These are phyloP conservation scores for Trypanosoma avium DNA, from an alignment of 208 protist species.

Conservation along the genomic window DNA sequence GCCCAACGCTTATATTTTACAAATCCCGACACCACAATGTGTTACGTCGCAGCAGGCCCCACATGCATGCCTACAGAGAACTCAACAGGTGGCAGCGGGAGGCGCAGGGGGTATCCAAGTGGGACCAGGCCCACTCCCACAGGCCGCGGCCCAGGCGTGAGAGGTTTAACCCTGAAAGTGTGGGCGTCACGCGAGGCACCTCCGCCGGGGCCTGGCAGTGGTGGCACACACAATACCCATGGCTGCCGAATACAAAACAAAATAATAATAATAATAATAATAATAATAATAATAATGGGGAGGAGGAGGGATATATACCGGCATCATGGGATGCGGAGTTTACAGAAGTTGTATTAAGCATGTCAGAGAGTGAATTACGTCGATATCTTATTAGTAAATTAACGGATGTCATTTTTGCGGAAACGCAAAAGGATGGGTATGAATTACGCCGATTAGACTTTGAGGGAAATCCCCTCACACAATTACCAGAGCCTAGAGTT, in stretches of 20 bases:
- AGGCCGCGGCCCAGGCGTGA: slow-evolving; percentile 72
- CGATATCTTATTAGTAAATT: slow-evolving; percentile 79
- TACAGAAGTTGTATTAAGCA: slow-evolving; percentile 63
- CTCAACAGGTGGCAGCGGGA: slow-evolving; percentile 90
- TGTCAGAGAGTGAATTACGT: slow-evolving; percentile 69
- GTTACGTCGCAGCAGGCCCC: slow-evolving; percentile 67
- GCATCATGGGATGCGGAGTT: slow-evolving; percentile 85
- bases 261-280: too few species aligned
- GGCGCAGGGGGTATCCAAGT: slow-evolving; percentile 88
- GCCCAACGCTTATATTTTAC: slow-evolving; percentile 27
- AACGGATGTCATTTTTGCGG: slow-evolving; percentile 84
- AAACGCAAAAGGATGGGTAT: slow-evolving; percentile 90
- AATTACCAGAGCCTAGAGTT: slow-evolving; percentile 80
- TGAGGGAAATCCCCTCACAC: slow-evolving; percentile 90
- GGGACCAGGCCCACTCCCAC: slow-evolving; percentile 87
- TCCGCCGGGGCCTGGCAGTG: slow-evolving; percentile 81
- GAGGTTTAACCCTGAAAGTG: slow-evolving; percentile 88
- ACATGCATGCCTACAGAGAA: slow-evolving; percentile 87
- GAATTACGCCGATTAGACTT: slow-evolving; percentile 91
- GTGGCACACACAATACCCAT: slow-evolving; percentile 92
- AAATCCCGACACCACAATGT: slow-evolving; percentile 89
- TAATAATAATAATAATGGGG: too few species aligned
- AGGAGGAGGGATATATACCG: slow-evolving; percentile 54
- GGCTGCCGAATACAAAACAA: slow-evolving; percentile 88
- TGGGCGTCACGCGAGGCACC: slow-evolving; percentile 83